Percentiles rank a stretch among this genome's conserved stretches.
These are phyloP conservation scores for Aspergillus incahuasiensis DNA, from an alignment of 495 filamentous ascomycete genomes.

Conservation along the genomic window DNA sequence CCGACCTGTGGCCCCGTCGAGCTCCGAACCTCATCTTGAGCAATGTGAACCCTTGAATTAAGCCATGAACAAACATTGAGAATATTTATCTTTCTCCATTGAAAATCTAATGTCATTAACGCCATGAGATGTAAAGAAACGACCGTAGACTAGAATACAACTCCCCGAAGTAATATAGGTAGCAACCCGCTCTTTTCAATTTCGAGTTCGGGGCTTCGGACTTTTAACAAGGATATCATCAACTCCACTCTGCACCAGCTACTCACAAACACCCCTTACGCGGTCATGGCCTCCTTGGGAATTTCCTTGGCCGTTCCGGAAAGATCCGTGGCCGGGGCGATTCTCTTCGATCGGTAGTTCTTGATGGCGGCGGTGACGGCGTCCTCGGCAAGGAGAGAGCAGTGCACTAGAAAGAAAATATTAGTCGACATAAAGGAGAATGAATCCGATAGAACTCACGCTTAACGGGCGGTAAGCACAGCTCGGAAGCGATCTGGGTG, in stretches of 20 bases:
- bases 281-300: conserved; percentile 4
- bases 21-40: too few relatives aligned
- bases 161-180: conserved; percentile 1
- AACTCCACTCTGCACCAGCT: conserved; percentile 4
- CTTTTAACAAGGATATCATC: conserved; percentile 13
- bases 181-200: conserved; percentile 5
- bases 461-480: conserved; percentile 96
- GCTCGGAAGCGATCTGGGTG: conserved; percentile 94
- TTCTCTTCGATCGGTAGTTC: conserved; percentile 95
- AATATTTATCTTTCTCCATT: conserved; percentile 1
- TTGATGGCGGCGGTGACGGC: conserved; percentile 99
- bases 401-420: conserved; percentile 56
- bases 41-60: too few relatives aligned
- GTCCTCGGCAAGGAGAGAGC: conserved; percentile 98
- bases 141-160: conserved; percentile 12
- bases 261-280: conserved; percentile 1
- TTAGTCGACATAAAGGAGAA: neutral
- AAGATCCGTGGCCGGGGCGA: conserved; percentile 69
- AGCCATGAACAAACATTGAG: neutral
- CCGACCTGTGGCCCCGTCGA: too few relatives aligned
- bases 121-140: conserved; percentile 8
- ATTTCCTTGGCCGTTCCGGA: conserved; percentile 53
- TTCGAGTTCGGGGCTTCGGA: conserved; percentile 5
- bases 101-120: conserved; percentile 15
- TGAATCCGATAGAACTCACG: conserved; percentile 46